These are phyloP conservation scores for Trichosporon sp. DNA, from an alignment of 1,284 basidiomycete genomes.

Conservation along the genomic window DNA sequence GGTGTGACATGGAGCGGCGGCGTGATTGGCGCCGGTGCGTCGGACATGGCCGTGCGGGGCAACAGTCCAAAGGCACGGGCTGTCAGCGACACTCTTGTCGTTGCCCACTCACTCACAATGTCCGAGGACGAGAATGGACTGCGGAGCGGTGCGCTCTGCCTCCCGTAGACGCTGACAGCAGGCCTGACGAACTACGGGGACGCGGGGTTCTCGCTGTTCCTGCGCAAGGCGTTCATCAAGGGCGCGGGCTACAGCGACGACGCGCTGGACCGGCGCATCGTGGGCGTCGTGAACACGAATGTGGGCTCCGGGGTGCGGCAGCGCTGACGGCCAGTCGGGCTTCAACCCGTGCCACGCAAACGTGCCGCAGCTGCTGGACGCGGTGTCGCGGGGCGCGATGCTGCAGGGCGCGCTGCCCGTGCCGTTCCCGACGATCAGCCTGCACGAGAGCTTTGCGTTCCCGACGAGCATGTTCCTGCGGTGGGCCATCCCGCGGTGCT, in stretches of 20 bases:
- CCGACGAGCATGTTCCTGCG: conserved; percentile 47
- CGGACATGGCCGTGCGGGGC: conserved; percentile 4
- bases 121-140: background rate
- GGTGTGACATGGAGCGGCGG: background rate
- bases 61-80: background rate
- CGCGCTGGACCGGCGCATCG: conserved; percentile 42
- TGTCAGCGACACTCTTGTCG: background rate
- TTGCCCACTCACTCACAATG: background rate
- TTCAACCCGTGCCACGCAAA: conserved; percentile 49
- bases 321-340: conserved; percentile 26
- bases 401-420: conserved; percentile 42
- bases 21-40: background rate
- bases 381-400: conserved; percentile 42
- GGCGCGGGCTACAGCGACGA: conserved; percentile 47
- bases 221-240: conserved; percentile 49
- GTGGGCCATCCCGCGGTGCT: background rate
- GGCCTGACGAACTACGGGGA: conserved; percentile 43
- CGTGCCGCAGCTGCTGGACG: conserved; percentile 38
- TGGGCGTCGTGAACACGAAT: conserved; percentile 43
- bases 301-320: conserved; percentile 3
- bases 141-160: background rate
- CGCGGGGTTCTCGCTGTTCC: conserved; percentile 45
- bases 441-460: conserved; percentile 45
- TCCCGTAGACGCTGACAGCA: background rate
- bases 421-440: conserved; percentile 43